Percentiles rank a stretch among this genome's conserved stretches.
These are phyloP conservation scores for Boletus subparvulus DNA, from an alignment of 768 basidiomycete genomes.

Conservation along the genomic window DNA sequence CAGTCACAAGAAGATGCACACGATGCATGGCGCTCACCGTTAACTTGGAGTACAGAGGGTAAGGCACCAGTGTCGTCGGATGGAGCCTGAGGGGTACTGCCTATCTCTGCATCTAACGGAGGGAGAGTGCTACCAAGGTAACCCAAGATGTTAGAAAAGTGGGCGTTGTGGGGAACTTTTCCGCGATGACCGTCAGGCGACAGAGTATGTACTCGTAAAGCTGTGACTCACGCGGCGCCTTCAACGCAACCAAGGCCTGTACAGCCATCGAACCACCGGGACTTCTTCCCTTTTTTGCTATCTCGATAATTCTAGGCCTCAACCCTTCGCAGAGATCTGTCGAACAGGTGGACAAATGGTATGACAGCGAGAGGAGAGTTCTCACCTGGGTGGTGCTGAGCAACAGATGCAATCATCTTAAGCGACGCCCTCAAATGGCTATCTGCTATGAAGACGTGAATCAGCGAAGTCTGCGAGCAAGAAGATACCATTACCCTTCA, in stretches of 20 bases:
- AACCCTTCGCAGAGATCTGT: not conserved
- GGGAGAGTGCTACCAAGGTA: conserved; percentile 5
- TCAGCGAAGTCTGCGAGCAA: not conserved
- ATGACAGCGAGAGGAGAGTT: not conserved
- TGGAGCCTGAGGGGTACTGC: not conserved
- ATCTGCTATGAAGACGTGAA: not conserved
- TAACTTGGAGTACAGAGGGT: not conserved
- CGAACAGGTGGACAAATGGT: not conserved
- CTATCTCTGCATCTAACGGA: conserved; percentile 1
- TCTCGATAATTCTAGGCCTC: not conserved
- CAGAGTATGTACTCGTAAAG: not conserved
- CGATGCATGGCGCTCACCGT: not conserved
- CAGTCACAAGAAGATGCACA: not conserved
- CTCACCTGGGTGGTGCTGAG: not conserved
- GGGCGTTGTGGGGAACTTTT: not conserved
- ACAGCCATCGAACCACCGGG: conserved; percentile 4
- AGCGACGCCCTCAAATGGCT: not conserved
- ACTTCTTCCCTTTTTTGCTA: not conserved
- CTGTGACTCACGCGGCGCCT: not conserved
- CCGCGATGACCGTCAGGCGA: not conserved
- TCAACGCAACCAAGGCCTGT: conserved; percentile 2
- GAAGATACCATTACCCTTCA: not conserved
- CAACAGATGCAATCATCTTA: not conserved
- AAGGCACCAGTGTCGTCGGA: not conserved
- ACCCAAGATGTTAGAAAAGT: conserved; percentile 1